These are phyloP conservation scores for Hyphopichia pseudoburtonii DNA, from an alignment of 1,139 yeast genomes.

Conservation along the genomic window DNA sequence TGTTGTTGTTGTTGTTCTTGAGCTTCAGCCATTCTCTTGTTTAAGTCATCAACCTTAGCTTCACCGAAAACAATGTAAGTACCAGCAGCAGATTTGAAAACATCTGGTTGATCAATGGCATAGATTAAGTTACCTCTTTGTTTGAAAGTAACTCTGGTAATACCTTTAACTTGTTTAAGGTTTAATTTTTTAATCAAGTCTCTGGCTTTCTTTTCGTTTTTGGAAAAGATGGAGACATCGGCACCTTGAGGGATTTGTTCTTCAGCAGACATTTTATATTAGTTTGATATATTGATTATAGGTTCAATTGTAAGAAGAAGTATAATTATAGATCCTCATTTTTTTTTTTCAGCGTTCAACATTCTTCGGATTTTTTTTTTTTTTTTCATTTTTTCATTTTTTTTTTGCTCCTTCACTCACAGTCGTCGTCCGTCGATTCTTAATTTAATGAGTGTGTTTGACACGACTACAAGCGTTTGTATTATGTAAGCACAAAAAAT, in stretches of 20 bases:
- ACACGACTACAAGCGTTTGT: no score
- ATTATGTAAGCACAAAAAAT: no score
- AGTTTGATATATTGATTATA: no score
- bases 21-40: slow-evolving; percentile 74
- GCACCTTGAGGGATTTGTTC: slow-evolving; percentile 86
- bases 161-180: slow-evolving; percentile 88
- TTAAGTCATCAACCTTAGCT: slow-evolving; percentile 91
- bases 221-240: slow-evolving; percentile 78
- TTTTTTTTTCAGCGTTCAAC: no score
- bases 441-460: no score
- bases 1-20: slow-evolving; percentile 46
- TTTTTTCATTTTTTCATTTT: no score
- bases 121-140: slow-evolving; percentile 90
- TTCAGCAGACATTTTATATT: slow-evolving; percentile 52
- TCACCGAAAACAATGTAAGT: slow-evolving; percentile 97
- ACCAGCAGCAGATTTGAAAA: slow-evolving; percentile 91
- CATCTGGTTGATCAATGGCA: slow-evolving; percentile 94
- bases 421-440: no score
- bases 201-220: slow-evolving; percentile 96
- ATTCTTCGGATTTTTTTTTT: no score
- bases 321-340: no score
- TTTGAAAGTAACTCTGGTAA: slow-evolving; percentile 94
- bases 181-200: slow-evolving; percentile 85
- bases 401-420: no score
- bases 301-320: no score